These are phyloP conservation scores for Aspergillus niger DNA, from an alignment of 2,329 filamentous ascomycete species.

Conservation along the genomic window DNA sequence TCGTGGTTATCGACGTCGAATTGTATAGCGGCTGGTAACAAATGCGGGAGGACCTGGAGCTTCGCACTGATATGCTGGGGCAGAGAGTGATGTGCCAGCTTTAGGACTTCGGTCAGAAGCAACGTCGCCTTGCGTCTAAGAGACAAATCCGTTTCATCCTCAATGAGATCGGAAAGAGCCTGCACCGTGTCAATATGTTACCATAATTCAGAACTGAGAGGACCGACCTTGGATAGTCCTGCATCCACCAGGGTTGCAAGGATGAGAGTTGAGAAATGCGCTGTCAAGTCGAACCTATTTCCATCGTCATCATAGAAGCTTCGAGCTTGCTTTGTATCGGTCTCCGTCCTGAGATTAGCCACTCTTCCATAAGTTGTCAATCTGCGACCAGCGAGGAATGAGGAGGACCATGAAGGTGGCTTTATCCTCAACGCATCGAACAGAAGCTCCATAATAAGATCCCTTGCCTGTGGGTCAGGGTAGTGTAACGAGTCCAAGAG, in stretches of 20 bases:
- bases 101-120: constrained; percentile 86
- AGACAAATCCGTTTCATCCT: constrained; percentile 51
- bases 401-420: constrained; percentile 89
- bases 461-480: constrained; percentile 58
- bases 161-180: constrained; percentile 53
- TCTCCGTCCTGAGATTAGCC: constrained; percentile 72
- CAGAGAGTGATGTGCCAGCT: constrained; percentile 81
- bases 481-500: constrained; percentile 69
- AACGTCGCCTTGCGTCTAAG: constrained; percentile 87
- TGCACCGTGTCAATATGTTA: constrained; percentile 29
- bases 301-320: constrained; percentile 69
- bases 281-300: constrained; percentile 69
- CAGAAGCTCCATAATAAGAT: constrained; percentile 83
- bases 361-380: constrained; percentile 97
- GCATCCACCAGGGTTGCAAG: constrained; percentile 82
- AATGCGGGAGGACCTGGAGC: constrained; percentile 82
- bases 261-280: constrained; percentile 89
- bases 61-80: constrained; percentile 80
- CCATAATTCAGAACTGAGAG: not conserved
- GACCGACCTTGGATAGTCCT: constrained; percentile 62
- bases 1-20: constrained; percentile 74
- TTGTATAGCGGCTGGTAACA: constrained; percentile 74
- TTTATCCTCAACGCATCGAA: constrained; percentile 88
- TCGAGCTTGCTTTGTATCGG: constrained; percentile 54
- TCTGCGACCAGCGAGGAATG: constrained; percentile 87